Conservation (phyloP, 2,329 filamentous ascomycete species). For the Eurotiales sp. region DNA sequence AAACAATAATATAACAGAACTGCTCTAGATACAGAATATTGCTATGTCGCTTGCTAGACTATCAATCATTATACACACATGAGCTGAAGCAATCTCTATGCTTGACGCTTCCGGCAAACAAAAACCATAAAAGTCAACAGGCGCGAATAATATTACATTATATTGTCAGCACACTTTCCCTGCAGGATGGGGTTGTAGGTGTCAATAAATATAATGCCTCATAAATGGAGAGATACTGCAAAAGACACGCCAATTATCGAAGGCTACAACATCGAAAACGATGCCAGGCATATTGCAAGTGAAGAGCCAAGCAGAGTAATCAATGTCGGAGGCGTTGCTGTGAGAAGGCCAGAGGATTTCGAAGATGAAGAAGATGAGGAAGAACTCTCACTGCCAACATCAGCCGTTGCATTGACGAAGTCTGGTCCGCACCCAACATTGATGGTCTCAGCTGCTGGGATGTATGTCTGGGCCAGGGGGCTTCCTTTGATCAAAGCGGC, state of each 20-base stretch:
- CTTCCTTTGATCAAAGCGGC: constrained; percentile 64
- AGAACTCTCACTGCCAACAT: constrained; percentile 20
- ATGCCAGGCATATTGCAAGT: background rate
- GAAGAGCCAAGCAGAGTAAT: background rate
- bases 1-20: background rate
- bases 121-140: too few species aligned
- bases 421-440: constrained; percentile 59
- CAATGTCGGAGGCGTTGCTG: background rate
- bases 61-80: constrained; percentile 3
- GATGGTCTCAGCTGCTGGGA: constrained; percentile 66
- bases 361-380: background rate
- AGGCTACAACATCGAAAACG: background rate
- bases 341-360: constrained; percentile 4
- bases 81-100: background rate
- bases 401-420: constrained; percentile 51
- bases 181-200: too few species aligned
- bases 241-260: too few species aligned
- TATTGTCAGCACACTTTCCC: background rate
- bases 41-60: background rate
- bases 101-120: background rate
- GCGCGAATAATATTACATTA: background rate
- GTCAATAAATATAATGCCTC: too few species aligned
- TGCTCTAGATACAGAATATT: background rate
- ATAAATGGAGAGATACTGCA: too few species aligned
- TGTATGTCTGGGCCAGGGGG: constrained; percentile 66